Evolutionary conservation across 2,329 filamentous ascomycete species (phyloP).

Genomic region (Cercospora sp.): DNA sequence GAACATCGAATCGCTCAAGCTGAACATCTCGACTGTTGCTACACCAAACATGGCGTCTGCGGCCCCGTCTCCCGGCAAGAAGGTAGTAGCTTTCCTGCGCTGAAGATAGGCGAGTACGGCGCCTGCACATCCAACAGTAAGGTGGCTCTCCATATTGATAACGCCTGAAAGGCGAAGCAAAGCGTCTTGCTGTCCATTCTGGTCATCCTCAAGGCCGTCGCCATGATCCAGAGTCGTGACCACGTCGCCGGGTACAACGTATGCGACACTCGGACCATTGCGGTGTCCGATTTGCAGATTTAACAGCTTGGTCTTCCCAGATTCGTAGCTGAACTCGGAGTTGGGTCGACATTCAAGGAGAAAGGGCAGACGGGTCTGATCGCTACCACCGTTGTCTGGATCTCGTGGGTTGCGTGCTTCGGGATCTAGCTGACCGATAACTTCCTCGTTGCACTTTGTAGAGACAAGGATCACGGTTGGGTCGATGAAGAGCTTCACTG

Average conservation of each 20-base stretch:
- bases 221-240: conserved; percentile 41
- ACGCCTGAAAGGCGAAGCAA: conserved; percentile 67
- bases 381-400: conserved; percentile 32
- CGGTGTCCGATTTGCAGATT: conserved; percentile 56
- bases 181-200: conserved; percentile 61
- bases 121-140: conserved; percentile 82
- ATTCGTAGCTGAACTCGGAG: conserved; percentile 69
- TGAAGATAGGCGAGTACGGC: conserved; percentile 79
- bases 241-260: conserved; percentile 63
- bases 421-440: conserved; percentile 48
- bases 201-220: conserved; percentile 44
- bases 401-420: conserved; percentile 37
- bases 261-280: conserved; percentile 51
- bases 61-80: conserved; percentile 60
- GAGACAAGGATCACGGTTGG: conserved; percentile 62
- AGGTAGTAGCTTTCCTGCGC: conserved; percentile 63
- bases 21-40: conserved; percentile 71
- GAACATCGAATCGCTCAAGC: conserved; percentile 66
- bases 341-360: conserved; percentile 67
- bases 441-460: conserved; percentile 54
- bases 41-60: conserved; percentile 61
- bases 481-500: conserved; percentile 62
- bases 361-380: conserved; percentile 58
- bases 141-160: conserved; percentile 70
- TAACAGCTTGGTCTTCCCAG: conserved; percentile 65